Base-by-base conservation (phyloP, 1,139 yeast species). In the Sugiyamaella japonica region DNA sequence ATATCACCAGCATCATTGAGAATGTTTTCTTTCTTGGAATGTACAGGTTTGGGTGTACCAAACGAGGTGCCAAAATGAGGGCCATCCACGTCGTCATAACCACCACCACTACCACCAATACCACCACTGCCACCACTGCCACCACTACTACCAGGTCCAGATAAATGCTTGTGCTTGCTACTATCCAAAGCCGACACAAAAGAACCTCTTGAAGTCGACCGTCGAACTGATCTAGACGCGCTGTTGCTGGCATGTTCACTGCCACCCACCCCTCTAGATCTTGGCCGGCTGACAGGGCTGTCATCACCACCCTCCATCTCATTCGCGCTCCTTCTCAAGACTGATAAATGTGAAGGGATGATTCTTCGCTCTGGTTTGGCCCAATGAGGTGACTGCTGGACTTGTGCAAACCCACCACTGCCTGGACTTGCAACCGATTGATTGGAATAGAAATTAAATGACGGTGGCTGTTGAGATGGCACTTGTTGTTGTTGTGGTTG, bases 41-140 rank as follows among this genome's bases (percentile, higher is more conserved):
- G 60, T 7, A 64, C 48, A n/a, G 72, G 70, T 52, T 66, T 68
- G 15, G 71, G 70, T 31, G 63, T 57, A 25, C 66, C 65, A 50
- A 64, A 61, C 13, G 65, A 61, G 6, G 61, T 49, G 15, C 60
- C 61, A 34, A 59, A 60, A 10, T 56, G 49, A 10, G 59, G 37
- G 3, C 61, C 59, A 1, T 62, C 53, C 15, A 50, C 8, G 56
- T 55, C 23, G 53, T 53, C 44, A 36, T 43, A 48, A 13, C 32
- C n/a, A 16, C 44, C 25, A 20, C 25, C 25, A 20, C 25, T 6
- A 20, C 25, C 25, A 20, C 25, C 25, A 20, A 3, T 6, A 20
- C 25, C 25, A 20, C 25, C 25, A 20, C 25, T 6, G 6, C 25
- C 25, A 20, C 25, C 25, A 20, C 5, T 20, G 25, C 13, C 34